Evolutionary conservation across 1,284 basidiomycete genomes (phyloP).

Genomic region (Apiotrichum brassicae): DNA sequence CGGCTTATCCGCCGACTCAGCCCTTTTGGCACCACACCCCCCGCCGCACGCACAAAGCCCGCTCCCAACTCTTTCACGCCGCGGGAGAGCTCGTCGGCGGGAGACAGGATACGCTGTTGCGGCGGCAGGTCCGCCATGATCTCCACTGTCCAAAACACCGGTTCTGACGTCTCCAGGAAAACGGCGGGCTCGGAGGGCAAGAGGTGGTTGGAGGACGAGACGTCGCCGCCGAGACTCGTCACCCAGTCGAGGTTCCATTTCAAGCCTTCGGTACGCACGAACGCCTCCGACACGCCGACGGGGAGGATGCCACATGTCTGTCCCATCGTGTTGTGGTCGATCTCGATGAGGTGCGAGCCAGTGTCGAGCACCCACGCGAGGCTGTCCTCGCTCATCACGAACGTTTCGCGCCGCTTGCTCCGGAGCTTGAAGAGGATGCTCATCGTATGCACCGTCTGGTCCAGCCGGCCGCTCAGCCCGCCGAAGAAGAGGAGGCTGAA

Average conservation of each 20-base stretch:
- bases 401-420: constrained; percentile 57
- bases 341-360: constrained; percentile 71
- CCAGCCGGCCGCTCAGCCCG: constrained; percentile 81
- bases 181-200: constrained; percentile 53
- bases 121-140: constrained; percentile 20
- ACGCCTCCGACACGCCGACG: constrained; percentile 68
- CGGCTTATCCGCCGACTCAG: constrained; percentile 5
- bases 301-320: constrained; percentile 90
- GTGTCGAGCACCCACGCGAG: constrained; percentile 79
- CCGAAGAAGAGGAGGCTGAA: constrained; percentile 75
- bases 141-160: constrained; percentile 85
- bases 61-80: constrained; percentile 16
- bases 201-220: constrained; percentile 91
- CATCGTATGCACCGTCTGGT: constrained; percentile 88
- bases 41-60: constrained; percentile 1
- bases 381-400: constrained; percentile 77
- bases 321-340: constrained; percentile 69
- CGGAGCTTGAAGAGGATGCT: constrained; percentile 78
- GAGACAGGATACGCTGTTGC: constrained; percentile 24
- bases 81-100: constrained; percentile 12
- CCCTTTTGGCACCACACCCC: constrained; percentile 2
- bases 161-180: constrained; percentile 64
- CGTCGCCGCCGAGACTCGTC: constrained; percentile 70
- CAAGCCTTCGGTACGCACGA: constrained; percentile 73
- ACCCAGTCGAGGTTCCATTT: constrained; percentile 74